Base-by-base conservation (phyloP, 2,329 filamentous ascomycete genomes). In the Neospermospora avenae region DNA sequence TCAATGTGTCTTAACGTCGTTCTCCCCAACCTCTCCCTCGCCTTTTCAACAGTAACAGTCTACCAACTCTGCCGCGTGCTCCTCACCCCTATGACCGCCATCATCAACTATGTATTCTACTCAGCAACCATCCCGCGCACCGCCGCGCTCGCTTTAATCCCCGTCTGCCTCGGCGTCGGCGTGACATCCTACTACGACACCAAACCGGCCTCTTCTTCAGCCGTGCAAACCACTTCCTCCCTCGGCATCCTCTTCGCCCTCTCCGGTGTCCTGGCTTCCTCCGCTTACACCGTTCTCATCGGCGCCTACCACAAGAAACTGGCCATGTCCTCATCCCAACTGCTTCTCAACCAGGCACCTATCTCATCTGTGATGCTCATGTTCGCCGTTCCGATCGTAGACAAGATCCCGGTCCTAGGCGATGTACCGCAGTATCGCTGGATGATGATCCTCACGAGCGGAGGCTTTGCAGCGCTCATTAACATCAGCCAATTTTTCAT, bases 221-320 rank as follows among this genome's bases (percentile, higher is more conserved):
- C 73, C 25, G 73, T 80, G 67, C 80, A 80, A 70, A 80, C 79
- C 0, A 87, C 84, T 1, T 78, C 77, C 3, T 73, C 75, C 0
- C 70, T 85, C 28, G 84, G 86, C n/a, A 78, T 87, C 1, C 63
- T 84, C 20, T 88, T 88, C 68, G 84, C 85, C 20, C 80, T 88
- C 49, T 68, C 74, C 2, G 85, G 85, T 48, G 84, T 88, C 8
- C 77, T 84, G 44, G 84, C 84, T 3, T 64, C 61, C 11, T 65
- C 65, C 0, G 66, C 55, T 3, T 69, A 69, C 54, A 68, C 66
- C 0, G 67, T 69, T n/a, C 63, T 69, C 45, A 78, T 80, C 54
- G 74, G 74, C 44, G 71, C 73, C 42, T 79, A 77, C 64, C 77
- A 78, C 66, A 72, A 74, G 41, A 76, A 72, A 59, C 71, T 78